These are phyloP conservation scores for Chaetomiaceae sp. DNA, from an alignment of 2,329 filamentous ascomycete genomes.

Conservation along the genomic window DNA sequence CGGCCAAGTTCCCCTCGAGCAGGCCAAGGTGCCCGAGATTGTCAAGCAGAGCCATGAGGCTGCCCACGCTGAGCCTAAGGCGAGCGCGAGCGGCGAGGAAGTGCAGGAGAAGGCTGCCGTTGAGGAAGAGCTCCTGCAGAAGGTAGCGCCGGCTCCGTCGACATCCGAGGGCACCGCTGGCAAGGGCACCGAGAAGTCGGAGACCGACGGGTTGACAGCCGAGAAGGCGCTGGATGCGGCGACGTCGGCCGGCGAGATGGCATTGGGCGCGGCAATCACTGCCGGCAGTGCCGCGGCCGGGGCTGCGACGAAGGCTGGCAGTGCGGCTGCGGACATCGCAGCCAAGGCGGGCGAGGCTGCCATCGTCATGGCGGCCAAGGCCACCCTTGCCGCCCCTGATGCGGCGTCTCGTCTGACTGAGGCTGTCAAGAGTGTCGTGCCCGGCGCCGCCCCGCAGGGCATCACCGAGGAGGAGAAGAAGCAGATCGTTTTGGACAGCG, in stretches of 20 bases:
- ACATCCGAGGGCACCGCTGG: slow-evolving; percentile 52
- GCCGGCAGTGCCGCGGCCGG: slow-evolving; percentile 29
- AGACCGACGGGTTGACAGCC: slow-evolving; percentile 37
- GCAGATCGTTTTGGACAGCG: slow-evolving; percentile 12
- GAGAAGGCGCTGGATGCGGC: slow-evolving; percentile 37
- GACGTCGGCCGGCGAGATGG: slow-evolving; percentile 38
- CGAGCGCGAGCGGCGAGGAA: slow-evolving; percentile 57
- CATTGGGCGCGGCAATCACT: slow-evolving; percentile 26
- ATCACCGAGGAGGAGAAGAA: slow-evolving; percentile 29
- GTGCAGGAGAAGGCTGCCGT: slow-evolving; percentile 65
- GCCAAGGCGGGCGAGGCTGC: slow-evolving; percentile 1
- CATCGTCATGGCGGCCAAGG: not conserved
- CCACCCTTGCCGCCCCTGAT: slow-evolving; percentile 25
- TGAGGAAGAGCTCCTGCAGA: slow-evolving; percentile 63
- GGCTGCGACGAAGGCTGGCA: slow-evolving; percentile 23
- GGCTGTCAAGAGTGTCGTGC: slow-evolving; percentile 45
- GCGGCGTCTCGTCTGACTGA: slow-evolving; percentile 42
- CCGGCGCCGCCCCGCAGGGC: slow-evolving; percentile 43
- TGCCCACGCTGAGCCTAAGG: slow-evolving; percentile 59
- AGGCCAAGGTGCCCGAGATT: slow-evolving; percentile 50
- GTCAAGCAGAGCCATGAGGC: slow-evolving; percentile 68
- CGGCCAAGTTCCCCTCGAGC: slow-evolving; percentile 56
- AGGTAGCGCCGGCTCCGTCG: slow-evolving; percentile 54
- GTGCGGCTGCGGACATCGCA: slow-evolving; percentile 4
- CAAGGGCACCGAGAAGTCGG: slow-evolving; percentile 47